Percentiles rank a stretch among this genome's conserved stretches.
Conservation (phyloP, 2,329 filamentous ascomycete species). For the Neofusicoccum laricinum region DNA sequence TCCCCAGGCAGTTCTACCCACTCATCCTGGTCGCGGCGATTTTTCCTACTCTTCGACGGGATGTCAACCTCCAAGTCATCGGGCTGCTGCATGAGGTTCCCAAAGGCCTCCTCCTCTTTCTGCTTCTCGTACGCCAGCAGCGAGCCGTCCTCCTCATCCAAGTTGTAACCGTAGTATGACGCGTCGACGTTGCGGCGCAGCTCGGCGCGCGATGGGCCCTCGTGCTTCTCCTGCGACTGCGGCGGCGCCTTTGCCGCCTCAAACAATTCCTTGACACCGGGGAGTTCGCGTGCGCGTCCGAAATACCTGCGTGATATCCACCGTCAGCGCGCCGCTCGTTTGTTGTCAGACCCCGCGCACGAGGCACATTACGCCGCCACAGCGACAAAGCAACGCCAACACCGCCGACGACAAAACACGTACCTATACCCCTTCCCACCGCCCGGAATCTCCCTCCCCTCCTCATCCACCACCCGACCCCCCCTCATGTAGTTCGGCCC, state of each 20-base stretch:
- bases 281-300: constrained; percentile 82
- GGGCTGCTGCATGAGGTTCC: constrained; percentile 60
- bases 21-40: constrained; percentile 28
- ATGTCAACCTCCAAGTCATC: constrained; percentile 49
- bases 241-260: constrained; percentile 60
- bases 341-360: background rate
- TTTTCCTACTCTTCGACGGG: constrained; percentile 18
- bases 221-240: constrained; percentile 46
- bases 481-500: constrained; percentile 93
- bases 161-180: constrained; percentile 91
- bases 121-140: constrained; percentile 76
- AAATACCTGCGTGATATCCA: constrained; percentile 59
- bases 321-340: background rate
- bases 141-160: constrained; percentile 84
- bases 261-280: constrained; percentile 94
- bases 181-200: constrained; percentile 79
- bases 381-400: background rate
- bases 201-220: constrained; percentile 66
- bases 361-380: background rate
- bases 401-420: constrained; percentile 6
- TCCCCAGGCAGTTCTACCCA: constrained; percentile 91
- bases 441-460: constrained; percentile 54
- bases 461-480: constrained; percentile 54
- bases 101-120: constrained; percentile 79
- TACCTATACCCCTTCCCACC: constrained; percentile 83